Conservation (phyloP, 2,329 filamentous ascomycete species). For the Fusarium neocosmosporiellum region DNA sequence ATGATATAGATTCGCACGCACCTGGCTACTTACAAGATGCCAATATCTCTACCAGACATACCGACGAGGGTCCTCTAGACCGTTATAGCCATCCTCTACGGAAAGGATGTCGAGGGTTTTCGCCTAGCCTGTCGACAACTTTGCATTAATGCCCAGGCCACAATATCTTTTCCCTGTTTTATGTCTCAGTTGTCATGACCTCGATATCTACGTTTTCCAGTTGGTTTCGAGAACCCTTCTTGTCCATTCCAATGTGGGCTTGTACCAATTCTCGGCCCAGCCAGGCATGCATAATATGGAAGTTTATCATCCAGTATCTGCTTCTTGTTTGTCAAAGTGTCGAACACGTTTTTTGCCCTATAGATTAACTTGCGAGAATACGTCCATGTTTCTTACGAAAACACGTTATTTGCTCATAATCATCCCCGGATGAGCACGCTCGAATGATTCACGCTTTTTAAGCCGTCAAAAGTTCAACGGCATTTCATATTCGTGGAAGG, state of each 20-base stretch:
- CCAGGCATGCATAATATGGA: background rate
- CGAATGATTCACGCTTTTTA: too few species aligned
- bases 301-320: background rate
- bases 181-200: background rate
- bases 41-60: too few species aligned
- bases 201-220: background rate
- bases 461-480: background rate
- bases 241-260: background rate
- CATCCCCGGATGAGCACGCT: too few species aligned
- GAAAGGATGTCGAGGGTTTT: too few species aligned
- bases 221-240: background rate
- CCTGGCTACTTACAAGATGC: too few species aligned
- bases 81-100: too few species aligned
- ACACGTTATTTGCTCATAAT: too few species aligned
- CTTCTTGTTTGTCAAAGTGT: background rate
- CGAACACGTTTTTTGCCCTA: background rate
- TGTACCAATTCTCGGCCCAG: background rate
- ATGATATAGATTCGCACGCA: too few species aligned
- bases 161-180: too few species aligned
- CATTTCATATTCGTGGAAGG: background rate
- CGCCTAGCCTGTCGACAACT: too few species aligned
- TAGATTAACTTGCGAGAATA: background rate
- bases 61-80: too few species aligned
- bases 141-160: too few species aligned
- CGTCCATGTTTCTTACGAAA: background rate